Evolutionary conservation across 257 asterid genomes (phyloP).

Genomic region (Solanum appendiculatum): DNA sequence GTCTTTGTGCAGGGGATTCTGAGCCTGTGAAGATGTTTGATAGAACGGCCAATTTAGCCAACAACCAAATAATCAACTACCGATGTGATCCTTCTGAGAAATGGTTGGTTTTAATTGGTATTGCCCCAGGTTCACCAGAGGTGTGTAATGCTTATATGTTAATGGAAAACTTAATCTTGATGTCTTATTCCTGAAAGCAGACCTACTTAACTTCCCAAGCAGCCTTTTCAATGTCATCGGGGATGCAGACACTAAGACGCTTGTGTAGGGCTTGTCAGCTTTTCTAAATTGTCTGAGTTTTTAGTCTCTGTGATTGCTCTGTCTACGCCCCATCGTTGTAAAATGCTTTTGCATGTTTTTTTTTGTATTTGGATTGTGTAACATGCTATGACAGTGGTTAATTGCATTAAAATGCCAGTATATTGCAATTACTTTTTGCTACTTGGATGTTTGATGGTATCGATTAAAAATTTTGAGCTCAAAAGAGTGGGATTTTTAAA

Average conservation of each 20-base stretch:
- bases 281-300: neutral
- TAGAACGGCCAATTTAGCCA: conserved; percentile 85
- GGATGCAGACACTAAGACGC: neutral
- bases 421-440: neutral
- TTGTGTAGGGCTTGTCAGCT: neutral
- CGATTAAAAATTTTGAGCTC: neutral
- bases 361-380: neutral
- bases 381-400: neutral
- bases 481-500: neutral
- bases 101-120: conserved; percentile 97
- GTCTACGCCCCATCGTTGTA: neutral
- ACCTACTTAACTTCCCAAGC: neutral
- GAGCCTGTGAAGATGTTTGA: conserved; percentile 95
- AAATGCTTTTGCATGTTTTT: neutral
- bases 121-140: conserved; percentile 97
- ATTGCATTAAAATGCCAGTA: neutral
- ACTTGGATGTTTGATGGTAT: neutral
- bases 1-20: conserved; percentile 59
- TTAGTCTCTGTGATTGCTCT: neutral
- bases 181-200: neutral
- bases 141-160: conserved; percentile 25
- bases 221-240: neutral
- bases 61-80: conserved; percentile 90
- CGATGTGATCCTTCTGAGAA: conserved; percentile 95
- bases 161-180: neutral